Percentiles rank a stretch among this genome's conserved stretches.
These are phyloP conservation scores for Linnemannia hyalina DNA, from an alignment of 192 early-diverging fungal species.

Conservation along the genomic window DNA sequence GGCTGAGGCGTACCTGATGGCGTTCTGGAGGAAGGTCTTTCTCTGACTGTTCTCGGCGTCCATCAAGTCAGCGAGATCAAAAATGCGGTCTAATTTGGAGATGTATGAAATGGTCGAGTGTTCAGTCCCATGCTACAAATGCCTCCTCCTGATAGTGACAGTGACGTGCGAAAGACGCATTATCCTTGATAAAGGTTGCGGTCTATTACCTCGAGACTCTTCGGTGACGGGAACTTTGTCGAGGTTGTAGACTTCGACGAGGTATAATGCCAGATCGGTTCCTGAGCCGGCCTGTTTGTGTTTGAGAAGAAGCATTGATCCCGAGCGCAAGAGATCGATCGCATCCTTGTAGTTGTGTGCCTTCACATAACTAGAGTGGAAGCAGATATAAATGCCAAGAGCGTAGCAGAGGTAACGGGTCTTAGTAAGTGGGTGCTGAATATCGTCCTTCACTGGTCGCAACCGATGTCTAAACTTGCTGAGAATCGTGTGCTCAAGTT, in stretches of 20 bases:
- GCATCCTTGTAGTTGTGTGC: constrained; percentile 85
- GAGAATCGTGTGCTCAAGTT: neutral
- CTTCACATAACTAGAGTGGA: constrained; percentile 79
- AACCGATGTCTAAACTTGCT: neutral
- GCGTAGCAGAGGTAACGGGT: too few species aligned
- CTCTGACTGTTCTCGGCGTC: constrained; percentile 46
- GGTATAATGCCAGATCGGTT: constrained; percentile 82
- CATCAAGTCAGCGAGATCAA: constrained; percentile 54
- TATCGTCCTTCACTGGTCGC: too few species aligned
- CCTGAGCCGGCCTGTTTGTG: constrained; percentile 88
- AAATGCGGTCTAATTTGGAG: constrained; percentile 54
- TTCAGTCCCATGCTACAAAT: neutral
- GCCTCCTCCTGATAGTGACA: neutral
- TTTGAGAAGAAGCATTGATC: constrained; percentile 80
- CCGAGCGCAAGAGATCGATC: constrained; percentile 83
- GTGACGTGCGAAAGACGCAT: neutral
- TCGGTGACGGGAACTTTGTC: constrained; percentile 77
- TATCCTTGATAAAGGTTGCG: neutral
- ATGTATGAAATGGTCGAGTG: neutral
- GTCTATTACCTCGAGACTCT: constrained; percentile 71
- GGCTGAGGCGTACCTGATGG: constrained; percentile 59
- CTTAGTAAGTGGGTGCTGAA: too few species aligned
- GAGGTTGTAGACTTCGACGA: constrained; percentile 86
- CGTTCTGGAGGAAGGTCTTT: constrained; percentile 65
- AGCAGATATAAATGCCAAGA: neutral